phyloP scores from a whole-genome alignment of 2,329 filamentous ascomycete genomes.

The Lizonia empirigonia region DNA sequence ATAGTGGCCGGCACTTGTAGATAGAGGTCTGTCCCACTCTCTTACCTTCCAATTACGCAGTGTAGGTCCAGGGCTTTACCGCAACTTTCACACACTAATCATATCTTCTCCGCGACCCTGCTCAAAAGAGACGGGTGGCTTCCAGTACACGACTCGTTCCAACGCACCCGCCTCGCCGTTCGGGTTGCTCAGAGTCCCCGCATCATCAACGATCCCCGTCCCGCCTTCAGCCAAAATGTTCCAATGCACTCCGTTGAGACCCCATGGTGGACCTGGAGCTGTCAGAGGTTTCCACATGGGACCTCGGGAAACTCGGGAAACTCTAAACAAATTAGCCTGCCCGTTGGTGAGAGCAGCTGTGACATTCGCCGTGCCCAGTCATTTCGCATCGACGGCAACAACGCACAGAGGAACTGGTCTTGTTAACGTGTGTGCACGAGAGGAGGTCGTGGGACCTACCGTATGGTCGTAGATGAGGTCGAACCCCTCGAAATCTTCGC shows the following conservation, averaged over 20 bases:
- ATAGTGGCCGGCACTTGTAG: slow-evolving; percentile 5
- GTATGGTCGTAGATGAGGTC: slow-evolving; percentile 68
- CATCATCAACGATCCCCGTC: slow-evolving; percentile 18
- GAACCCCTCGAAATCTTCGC: slow-evolving; percentile 43
- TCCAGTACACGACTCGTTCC: slow-evolving; percentile 19
- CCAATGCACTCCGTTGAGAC: slow-evolving; percentile 55
- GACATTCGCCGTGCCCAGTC: slow-evolving; percentile 61
- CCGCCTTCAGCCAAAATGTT: slow-evolving; percentile 20
- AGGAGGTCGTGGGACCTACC: slow-evolving; percentile 43
- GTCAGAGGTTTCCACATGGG: slow-evolving; percentile 69
- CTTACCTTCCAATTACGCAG: neutral
- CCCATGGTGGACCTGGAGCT: slow-evolving; percentile 73
- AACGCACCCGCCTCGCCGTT: slow-evolving; percentile 14
- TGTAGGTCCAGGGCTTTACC: slow-evolving; percentile 1
- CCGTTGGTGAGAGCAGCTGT: slow-evolving; percentile 57
- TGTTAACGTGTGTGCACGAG: neutral
- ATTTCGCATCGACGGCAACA: slow-evolving; percentile 59
- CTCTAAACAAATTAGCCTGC: slow-evolving; percentile 68
- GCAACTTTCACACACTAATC: slow-evolving; percentile 26
- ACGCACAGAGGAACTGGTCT: slow-evolving; percentile 62
- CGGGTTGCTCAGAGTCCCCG: slow-evolving; percentile 9
- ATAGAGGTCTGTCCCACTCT: neutral
- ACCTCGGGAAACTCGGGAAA: no score
- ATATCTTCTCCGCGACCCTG: slow-evolving; percentile 23
- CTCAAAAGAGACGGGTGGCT: slow-evolving; percentile 24